These are phyloP conservation scores for Russula dissimulans DNA, from an alignment of 768 basidiomycete species.

Conservation along the genomic window DNA sequence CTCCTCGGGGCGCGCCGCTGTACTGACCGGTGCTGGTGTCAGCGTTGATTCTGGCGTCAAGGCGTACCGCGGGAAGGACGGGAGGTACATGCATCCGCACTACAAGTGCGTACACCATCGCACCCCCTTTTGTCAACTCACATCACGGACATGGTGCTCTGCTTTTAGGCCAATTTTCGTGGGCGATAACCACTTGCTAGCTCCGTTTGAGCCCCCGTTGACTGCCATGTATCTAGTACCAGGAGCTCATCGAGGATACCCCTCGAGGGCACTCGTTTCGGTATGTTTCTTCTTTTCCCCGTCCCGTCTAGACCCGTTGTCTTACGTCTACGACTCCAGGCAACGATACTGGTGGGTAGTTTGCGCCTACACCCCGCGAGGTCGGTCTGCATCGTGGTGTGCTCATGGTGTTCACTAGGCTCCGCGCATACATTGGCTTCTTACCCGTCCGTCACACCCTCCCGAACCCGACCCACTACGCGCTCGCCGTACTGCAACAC, in stretches of 20 bases:
- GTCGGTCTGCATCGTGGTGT: too few relatives aligned
- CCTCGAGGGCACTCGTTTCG: slow-evolving; percentile 61
- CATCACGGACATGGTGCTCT: neutral
- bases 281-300: slow-evolving; percentile 30
- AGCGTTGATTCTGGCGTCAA: slow-evolving; percentile 93
- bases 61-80: slow-evolving; percentile 84
- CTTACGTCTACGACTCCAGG: slow-evolving; percentile 30
- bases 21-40: slow-evolving; percentile 88
- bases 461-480: slow-evolving; percentile 86
- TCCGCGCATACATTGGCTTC: slow-evolving; percentile 78
- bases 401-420: slow-evolving; percentile 26
- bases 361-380: neutral
- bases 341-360: slow-evolving; percentile 71
- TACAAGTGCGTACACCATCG: slow-evolving; percentile 50
- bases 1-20: slow-evolving; percentile 53
- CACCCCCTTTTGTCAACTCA: neutral
- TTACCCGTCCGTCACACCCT: slow-evolving; percentile 72
- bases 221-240: slow-evolving; percentile 40
- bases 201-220: neutral
- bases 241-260: slow-evolving; percentile 71
- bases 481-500: slow-evolving; percentile 75
- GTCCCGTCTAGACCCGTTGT: neutral
- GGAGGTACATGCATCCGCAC: slow-evolving; percentile 84
- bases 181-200: neutral
- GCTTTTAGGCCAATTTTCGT: slow-evolving; percentile 22